phyloP scores from a whole-genome alignment of 495 filamentous ascomycete species.

The Mycothermus thermophilus region DNA sequence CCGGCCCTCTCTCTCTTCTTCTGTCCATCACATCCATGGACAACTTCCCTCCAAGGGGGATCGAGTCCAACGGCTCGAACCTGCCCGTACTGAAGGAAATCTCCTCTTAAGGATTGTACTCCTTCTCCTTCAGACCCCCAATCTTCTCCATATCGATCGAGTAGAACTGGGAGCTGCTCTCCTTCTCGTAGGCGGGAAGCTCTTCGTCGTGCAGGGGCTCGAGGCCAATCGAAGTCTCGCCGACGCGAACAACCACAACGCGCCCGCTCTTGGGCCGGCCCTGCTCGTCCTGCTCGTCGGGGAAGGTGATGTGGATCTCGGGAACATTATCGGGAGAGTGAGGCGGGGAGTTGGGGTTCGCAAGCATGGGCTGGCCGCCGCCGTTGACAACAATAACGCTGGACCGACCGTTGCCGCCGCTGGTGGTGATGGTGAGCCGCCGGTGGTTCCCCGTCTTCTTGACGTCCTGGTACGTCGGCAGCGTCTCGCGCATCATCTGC shows the following conservation, averaged over 20 bases:
- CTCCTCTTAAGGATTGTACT: too few species aligned
- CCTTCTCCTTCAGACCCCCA: slow-evolving; percentile 87
- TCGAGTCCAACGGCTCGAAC: too few species aligned
- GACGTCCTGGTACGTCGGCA: slow-evolving; percentile 42
- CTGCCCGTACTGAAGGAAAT: too few species aligned
- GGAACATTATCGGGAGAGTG: slow-evolving; percentile 67
- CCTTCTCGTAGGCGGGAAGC: slow-evolving; percentile 77
- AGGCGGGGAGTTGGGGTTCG: slow-evolving; percentile 59
- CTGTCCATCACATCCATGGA: too few species aligned
- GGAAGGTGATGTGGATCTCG: slow-evolving; percentile 96
- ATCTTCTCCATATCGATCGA: slow-evolving; percentile 89
- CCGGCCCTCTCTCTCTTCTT: too few species aligned
- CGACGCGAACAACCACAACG: slow-evolving; percentile 84
- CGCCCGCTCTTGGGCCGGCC: slow-evolving; percentile 74
- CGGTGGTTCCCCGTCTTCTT: slow-evolving; percentile 29
- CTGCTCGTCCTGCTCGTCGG: slow-evolving; percentile 81
- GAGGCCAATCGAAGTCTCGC: slow-evolving; percentile 74
- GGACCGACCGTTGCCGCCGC: slow-evolving; percentile 58
- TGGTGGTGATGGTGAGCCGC: slow-evolving; percentile 37
- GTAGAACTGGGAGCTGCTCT: slow-evolving; percentile 62
- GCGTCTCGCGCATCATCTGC: slow-evolving; percentile 37
- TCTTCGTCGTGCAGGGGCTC: slow-evolving; percentile 71
- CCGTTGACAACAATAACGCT: slow-evolving; percentile 64
- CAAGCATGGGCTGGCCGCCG: slow-evolving; percentile 54
- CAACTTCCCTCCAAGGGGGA: too few species aligned